Percentiles rank a stretch among this genome's conserved stretches.
Conservation (phyloP, 2,329 filamentous ascomycete genomes). For the Penicillium nordicum region DNA sequence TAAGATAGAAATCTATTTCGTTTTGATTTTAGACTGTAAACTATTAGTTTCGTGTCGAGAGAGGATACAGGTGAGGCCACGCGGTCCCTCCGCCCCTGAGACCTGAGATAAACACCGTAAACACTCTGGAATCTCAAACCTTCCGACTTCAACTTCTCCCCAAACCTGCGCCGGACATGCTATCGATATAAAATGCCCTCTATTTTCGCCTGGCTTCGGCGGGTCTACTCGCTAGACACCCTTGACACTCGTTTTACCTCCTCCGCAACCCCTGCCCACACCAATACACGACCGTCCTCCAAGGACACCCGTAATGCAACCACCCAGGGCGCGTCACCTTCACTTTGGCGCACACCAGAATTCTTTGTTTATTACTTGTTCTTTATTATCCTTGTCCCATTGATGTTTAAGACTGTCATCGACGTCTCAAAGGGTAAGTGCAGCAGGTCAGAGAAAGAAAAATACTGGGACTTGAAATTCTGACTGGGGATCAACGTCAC, state of each 20-base stretch:
- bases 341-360: constrained; percentile 83
- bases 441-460: neutral
- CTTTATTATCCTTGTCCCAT: constrained; percentile 64
- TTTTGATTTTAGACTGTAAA: neutral
- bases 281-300: constrained; percentile 46
- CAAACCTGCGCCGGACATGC: constrained; percentile 26
- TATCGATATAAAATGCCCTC: constrained; percentile 42
- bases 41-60: neutral
- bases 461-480: constrained; percentile 3
- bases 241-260: constrained; percentile 71
- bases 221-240: constrained; percentile 63
- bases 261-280: constrained; percentile 65
- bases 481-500: constrained; percentile 15
- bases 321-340: constrained; percentile 52
- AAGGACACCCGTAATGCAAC: constrained; percentile 40
- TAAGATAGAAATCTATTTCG: neutral
- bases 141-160: constrained; percentile 9
- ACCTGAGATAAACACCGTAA: constrained; percentile 6
- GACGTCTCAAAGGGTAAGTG: constrained; percentile 75
- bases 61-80: neutral
- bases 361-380: constrained; percentile 77
- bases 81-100: constrained; percentile 9
- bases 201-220: constrained; percentile 48
- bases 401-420: constrained; percentile 89
- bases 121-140: constrained; percentile 12